Evolutionary conservation across 2,329 filamentous ascomycete species (phyloP), one percentile per base, ranked within the genome.

Genomic region (Cryphonectria radicalis): DNA sequence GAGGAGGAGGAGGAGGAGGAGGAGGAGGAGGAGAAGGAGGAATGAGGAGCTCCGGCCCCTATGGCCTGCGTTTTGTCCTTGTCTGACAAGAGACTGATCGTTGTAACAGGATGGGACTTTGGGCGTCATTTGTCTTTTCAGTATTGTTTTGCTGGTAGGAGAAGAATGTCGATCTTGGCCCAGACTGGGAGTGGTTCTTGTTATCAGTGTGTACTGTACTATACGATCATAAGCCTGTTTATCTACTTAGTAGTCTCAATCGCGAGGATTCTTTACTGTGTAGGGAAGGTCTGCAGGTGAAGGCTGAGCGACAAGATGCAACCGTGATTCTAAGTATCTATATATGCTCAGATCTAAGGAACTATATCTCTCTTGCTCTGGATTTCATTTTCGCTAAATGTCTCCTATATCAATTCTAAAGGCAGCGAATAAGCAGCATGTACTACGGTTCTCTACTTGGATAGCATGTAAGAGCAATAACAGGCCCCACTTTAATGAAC

Each of bases 1-100:
- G 77, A 79, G 25, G 66, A 65, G 50, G 19, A 46, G 40, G 81
- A 83, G 69, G 77, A 79, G 25, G 66, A 65, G 46, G 69, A 67
- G 62, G 63, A 67, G 42, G 0, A 43, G 42, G 3, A 37, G 35
- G 4, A 37, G 37, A 11, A 46, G 35, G 42, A 68, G n/a, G 59
- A n/a, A 4, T 35, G 32, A 63, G 55, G 55, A 59, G 13, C 28
- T 40, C 8, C 17, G 28, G 55, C 55, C 55, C 25, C 46, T 32
- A 1, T 3, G 53, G 53, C n/a, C 8, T 57, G 53, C 53, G 4
- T 28, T 19, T 7, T 35, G 55, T 32, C 25, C 25, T 17, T 32
- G 55, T 32, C 25, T 32, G 55, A 35, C 25, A 22, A 35, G 13
- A 19, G 25, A 32, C 55, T 32, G 25, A 14, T 35, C 55, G 25